Percentiles rank a stretch among this genome's conserved stretches.
phyloP scores from a whole-genome alignment of 306 rosid species.

The Fagus sylvatica region DNA sequence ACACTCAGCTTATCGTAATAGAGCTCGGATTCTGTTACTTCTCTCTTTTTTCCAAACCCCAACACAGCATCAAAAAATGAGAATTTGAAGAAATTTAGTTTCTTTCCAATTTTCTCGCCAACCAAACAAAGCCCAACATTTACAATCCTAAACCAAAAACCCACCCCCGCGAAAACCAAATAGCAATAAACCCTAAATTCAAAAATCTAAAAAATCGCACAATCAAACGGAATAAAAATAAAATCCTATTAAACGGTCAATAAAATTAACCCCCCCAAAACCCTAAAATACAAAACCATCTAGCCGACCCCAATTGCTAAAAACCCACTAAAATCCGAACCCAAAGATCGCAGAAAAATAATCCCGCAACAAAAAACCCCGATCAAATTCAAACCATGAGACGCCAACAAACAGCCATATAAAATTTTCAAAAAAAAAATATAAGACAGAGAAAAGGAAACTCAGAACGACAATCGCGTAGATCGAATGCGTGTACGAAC shows the following conservation, averaged over 20 bases:
- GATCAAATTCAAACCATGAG: constrained; percentile 52
- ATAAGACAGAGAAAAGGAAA: constrained; percentile 5
- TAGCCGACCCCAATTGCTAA: constrained; percentile 28
- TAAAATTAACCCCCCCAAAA: constrained; percentile 20
- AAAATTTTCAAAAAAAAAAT: background rate
- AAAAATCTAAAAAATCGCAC: background rate
- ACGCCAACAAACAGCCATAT: constrained; percentile 4
- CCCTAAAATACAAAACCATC: constrained; percentile 35
- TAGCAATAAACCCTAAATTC: constrained; percentile 48
- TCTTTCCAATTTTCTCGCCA: constrained; percentile 9
- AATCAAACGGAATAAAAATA: constrained; percentile 26
- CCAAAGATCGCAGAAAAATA: constrained; percentile 46
- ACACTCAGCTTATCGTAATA: constrained; percentile 18
- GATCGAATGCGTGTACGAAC: constrained; percentile 70
- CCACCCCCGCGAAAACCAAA: constrained; percentile 27
- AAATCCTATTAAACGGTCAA: constrained; percentile 23
- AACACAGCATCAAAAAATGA: background rate
- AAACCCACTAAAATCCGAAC: constrained; percentile 25
- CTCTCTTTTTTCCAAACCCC: constrained; percentile 9
- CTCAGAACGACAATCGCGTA: constrained; percentile 26
- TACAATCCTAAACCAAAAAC: constrained; percentile 32
- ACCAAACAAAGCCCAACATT: constrained; percentile 23
- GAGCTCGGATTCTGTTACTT: constrained; percentile 5
- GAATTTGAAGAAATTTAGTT: background rate
- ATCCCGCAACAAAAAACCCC: constrained; percentile 22